Evolutionary conservation across 805 yeast species (phyloP).

Genomic region (Candida golubevii): DNA sequence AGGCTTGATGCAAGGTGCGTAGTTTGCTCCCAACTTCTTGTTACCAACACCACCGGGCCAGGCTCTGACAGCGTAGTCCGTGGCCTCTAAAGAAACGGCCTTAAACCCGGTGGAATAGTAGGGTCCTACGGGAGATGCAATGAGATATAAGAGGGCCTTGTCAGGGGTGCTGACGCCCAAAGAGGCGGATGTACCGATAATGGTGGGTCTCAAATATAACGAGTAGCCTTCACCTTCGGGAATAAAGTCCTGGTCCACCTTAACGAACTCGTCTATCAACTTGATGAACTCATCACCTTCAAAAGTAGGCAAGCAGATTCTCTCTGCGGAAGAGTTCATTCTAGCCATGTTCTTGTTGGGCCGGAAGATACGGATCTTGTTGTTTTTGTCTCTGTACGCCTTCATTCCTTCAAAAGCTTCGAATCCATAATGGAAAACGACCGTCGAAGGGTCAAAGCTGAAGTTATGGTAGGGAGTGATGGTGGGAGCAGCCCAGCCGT

Average conservation of each 20-base stretch:
- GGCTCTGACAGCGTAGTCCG: constrained; percentile 94
- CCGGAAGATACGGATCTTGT: constrained; percentile 74
- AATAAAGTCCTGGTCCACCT: constrained; percentile 70
- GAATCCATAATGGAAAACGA: constrained; percentile 92
- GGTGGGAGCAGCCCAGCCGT: constrained; percentile 88
- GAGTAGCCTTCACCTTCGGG: constrained; percentile 89
- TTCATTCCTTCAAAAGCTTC: constrained; percentile 95
- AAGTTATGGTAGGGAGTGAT: constrained; percentile 82
- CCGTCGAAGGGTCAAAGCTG: constrained; percentile 77
- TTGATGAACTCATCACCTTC: constrained; percentile 74
- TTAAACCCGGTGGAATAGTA: constrained; percentile 87
- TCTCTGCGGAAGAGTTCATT: constrained; percentile 82
- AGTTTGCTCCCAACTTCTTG: constrained; percentile 94
- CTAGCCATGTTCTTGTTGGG: constrained; percentile 89
- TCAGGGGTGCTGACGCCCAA: constrained; percentile 84
- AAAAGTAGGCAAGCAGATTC: constrained; percentile 86
- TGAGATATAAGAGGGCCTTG: constrained; percentile 77
- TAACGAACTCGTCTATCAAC: constrained; percentile 70
- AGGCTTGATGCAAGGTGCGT: constrained; percentile 92
- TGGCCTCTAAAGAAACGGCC: constrained; percentile 91
- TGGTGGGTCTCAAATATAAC: constrained; percentile 87
- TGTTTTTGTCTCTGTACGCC: constrained; percentile 64
- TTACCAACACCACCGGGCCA: constrained; percentile 99
- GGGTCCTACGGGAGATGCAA: constrained; percentile 96
- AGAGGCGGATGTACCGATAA: constrained; percentile 88